Evolutionary conservation across 768 basidiomycete genomes (phyloP).

Genomic region (Lactarius hatsudake): DNA sequence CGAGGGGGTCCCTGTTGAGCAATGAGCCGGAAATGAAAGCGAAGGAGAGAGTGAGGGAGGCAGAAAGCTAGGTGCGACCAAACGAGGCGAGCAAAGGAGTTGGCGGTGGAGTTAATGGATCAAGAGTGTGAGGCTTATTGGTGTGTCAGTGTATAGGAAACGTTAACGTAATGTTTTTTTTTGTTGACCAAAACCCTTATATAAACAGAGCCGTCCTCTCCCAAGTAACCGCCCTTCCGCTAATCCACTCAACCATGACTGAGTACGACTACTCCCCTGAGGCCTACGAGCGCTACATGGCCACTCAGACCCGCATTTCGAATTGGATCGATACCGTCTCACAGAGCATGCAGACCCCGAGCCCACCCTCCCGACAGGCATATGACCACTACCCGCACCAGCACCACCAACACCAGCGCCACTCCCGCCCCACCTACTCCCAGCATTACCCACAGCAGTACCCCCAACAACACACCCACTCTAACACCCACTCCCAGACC

Average conservation of each 20-base stretch:
- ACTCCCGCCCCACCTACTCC: slow-evolving; percentile 12
- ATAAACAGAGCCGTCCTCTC: neutral
- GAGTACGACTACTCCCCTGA: slow-evolving; percentile 63
- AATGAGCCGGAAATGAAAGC: slow-evolving; percentile 6
- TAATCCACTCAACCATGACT: slow-evolving; percentile 41
- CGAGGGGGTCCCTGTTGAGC: neutral
- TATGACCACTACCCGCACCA: neutral
- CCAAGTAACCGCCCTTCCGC: neutral
- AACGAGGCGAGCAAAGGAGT: neutral
- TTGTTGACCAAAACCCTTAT: neutral
- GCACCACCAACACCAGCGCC: slow-evolving; percentile 2
- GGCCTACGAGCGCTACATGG: slow-evolving; percentile 46
- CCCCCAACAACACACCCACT: neutral
- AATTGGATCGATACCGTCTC: slow-evolving; percentile 44
- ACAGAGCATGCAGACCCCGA: slow-evolving; percentile 35
- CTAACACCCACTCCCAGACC: slow-evolving; percentile 2
- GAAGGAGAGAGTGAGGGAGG: neutral
- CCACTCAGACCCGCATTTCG: slow-evolving; percentile 47
- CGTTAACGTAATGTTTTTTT: neutral
- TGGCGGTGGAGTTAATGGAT: neutral
- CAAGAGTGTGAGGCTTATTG: neutral
- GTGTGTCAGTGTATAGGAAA: neutral
- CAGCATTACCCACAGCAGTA: slow-evolving; percentile 4
- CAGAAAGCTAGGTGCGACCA: neutral
- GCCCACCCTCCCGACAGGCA: neutral